phyloP scores from a whole-genome alignment of 2,329 filamentous ascomycete genomes.

The Monosporascus sp. region DNA sequence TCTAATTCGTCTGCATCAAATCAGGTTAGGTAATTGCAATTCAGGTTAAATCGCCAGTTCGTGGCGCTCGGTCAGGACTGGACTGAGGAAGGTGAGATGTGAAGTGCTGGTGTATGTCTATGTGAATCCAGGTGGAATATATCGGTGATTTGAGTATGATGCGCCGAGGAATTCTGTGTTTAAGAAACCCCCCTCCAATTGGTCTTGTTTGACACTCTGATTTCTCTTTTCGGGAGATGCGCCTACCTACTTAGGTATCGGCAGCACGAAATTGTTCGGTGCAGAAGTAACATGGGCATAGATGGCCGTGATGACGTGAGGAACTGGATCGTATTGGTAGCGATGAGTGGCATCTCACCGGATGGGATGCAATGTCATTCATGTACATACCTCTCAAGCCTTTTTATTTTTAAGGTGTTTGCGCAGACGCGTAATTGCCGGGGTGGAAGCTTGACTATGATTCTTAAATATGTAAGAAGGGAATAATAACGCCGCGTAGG shows the following conservation, averaged over 20 bases:
- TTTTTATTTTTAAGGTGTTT: neutral
- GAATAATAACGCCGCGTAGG: no score
- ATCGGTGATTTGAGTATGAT: neutral
- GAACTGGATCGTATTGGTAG: neutral
- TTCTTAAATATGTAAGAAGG: no score
- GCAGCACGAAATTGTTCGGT: neutral
- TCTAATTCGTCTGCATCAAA: neutral
- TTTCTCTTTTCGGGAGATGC: constrained; percentile 1
- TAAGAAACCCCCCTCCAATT: neutral
- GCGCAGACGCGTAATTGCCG: neutral
- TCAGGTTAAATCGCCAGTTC: neutral
- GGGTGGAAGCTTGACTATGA: neutral
- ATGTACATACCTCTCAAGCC: neutral
- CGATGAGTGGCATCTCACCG: neutral
- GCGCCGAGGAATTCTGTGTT: neutral
- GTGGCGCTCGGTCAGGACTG: neutral
- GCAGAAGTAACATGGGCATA: neutral
- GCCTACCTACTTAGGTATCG: constrained; percentile 1
- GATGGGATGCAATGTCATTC: neutral
- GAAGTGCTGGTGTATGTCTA: no score
- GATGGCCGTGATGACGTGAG: neutral
- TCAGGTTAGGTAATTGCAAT: neutral
- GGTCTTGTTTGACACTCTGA: neutral
- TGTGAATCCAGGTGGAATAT: neutral
- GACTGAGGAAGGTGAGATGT: no score